Percentiles rank a stretch among this genome's conserved stretches.
Evolutionary conservation across 2,329 filamentous ascomycete species (phyloP).

Genomic region (Colletotrichum musicola): DNA sequence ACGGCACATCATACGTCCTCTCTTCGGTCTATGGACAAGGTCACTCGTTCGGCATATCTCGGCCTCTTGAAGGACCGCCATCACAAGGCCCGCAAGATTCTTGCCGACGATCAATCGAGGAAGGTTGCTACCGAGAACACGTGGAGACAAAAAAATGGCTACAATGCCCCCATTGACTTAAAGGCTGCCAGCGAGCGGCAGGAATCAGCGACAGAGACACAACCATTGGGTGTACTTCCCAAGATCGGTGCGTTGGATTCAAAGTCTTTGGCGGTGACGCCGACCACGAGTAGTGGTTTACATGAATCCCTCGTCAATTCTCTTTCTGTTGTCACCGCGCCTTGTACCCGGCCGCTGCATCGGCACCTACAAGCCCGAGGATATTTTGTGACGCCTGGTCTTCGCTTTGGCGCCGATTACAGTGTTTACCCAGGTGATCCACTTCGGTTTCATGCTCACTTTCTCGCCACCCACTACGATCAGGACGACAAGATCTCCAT

Average conservation of each 20-base stretch:
- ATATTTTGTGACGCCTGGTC: conserved; percentile 90
- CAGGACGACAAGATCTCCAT: conserved; percentile 91
- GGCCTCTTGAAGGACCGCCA: conserved; percentile 64
- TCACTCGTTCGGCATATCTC: conserved; percentile 73
- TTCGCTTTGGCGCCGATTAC: conserved; percentile 95
- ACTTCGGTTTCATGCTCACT: conserved; percentile 94
- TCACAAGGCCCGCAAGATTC: conserved; percentile 54
- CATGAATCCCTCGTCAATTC: conserved; percentile 40
- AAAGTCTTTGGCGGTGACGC: conserved; percentile 49
- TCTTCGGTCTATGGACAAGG: conserved; percentile 69
- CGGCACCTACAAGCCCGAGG: conserved; percentile 81
- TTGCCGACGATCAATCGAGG: conserved; percentile 55
- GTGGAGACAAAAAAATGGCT: conserved; percentile 41
- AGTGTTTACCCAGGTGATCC: conserved; percentile 96
- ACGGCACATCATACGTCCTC: conserved; percentile 74
- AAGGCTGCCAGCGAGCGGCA: neutral
- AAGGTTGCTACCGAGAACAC: conserved; percentile 47
- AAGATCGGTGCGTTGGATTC: neutral
- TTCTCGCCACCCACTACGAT: conserved; percentile 83
- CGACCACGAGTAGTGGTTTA: conserved; percentile 51
- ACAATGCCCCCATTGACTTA: neutral
- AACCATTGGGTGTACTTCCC: neutral
- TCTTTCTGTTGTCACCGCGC: conserved; percentile 34
- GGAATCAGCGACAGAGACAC: neutral
- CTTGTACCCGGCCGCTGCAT: conserved; percentile 72